Conservation (phyloP, 208 protist genomes). For the Trypanosomatidae sp. region DNA sequence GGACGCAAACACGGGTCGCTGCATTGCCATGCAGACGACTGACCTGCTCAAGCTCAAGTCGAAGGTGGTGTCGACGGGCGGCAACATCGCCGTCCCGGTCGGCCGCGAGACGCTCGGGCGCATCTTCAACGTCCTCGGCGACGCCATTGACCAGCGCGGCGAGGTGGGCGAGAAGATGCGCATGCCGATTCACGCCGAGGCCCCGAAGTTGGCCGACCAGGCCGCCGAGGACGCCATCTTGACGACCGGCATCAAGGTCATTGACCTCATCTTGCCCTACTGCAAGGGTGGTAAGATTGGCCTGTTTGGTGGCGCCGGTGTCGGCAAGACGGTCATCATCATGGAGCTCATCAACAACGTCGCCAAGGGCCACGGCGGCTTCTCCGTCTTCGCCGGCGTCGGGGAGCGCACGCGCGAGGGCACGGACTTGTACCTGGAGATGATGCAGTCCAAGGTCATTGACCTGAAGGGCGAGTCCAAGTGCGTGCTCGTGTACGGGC, state of each 20-base stretch:
- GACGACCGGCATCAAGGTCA: constrained; percentile 98
- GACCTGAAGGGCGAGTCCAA: constrained; percentile 92
- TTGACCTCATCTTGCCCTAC: constrained; percentile 97
- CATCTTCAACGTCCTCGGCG: constrained; percentile 99
- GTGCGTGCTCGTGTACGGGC: constrained; percentile 97
- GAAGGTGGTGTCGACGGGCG: constrained; percentile 89
- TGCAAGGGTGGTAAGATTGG: constrained; percentile 98
- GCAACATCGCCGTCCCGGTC: constrained; percentile 95
- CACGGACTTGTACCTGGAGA: constrained; percentile 98
- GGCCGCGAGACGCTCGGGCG: constrained; percentile 92
- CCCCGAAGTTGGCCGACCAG: constrained; percentile 92
- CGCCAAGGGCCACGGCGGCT: constrained; percentile 97
- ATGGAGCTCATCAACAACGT: constrained; percentile 99
- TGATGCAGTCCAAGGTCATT: constrained; percentile 95
- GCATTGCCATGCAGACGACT: constrained; percentile 97
- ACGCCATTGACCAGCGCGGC: constrained; percentile 96
- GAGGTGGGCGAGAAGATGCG: constrained; percentile 84
- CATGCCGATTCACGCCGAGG: constrained; percentile 91
- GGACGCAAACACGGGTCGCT: constrained; percentile 93
- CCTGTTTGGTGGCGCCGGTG: constrained; percentile 97
- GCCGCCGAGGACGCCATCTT: constrained; percentile 90
- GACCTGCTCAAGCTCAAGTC: constrained; percentile 95
- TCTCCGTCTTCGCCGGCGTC: constrained; percentile 98
- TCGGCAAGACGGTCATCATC: constrained; percentile 98
- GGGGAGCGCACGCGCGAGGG: constrained; percentile 98